A percentile compares a stretch with the other conserved stretches of the same genome.
Evolutionary conservation across 495 filamentous ascomycete genomes (phyloP).

Genomic region (Penicillium arizonense): DNA sequence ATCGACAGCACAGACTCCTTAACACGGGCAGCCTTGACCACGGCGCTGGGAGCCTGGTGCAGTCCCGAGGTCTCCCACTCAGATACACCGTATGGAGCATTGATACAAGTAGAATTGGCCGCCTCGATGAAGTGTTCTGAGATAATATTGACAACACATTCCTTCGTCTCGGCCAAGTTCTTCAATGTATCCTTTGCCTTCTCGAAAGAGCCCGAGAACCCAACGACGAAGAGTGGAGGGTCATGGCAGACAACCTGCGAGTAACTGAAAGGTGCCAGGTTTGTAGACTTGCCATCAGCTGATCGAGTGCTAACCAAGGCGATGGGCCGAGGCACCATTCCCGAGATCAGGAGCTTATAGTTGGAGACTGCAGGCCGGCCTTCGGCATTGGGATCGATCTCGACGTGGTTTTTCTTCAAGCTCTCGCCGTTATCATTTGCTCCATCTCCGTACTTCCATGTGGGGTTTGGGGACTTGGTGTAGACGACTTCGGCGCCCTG

Average conservation of each 20-base stretch:
- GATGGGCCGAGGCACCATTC: constrained; percentile 79
- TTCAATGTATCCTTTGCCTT: constrained; percentile 72
- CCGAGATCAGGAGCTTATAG: constrained; percentile 91
- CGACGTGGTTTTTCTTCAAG: constrained; percentile 61
- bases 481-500: constrained; percentile 50
- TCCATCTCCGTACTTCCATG: constrained; percentile 78
- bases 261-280: constrained; percentile 88
- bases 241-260: constrained; percentile 83
- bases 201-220: constrained; percentile 54
- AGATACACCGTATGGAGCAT: constrained; percentile 72
- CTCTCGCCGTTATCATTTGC: constrained; percentile 60
- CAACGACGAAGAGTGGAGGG: constrained; percentile 84
- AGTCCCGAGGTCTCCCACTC: constrained; percentile 84
- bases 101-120: constrained; percentile 74
- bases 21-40: constrained; percentile 72
- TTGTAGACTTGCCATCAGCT: constrained; percentile 58
- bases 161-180: constrained; percentile 68
- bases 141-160: constrained; percentile 85
- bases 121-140: constrained; percentile 84
- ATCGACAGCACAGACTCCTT: constrained; percentile 78
- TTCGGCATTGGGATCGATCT: constrained; percentile 78
- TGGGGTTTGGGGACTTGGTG: constrained; percentile 70
- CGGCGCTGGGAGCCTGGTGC: constrained; percentile 62
- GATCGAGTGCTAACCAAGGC: constrained; percentile 61
- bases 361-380: constrained; percentile 69